Conservation (phyloP, 2,329 filamentous ascomycete genomes). For the Monosporascus ibericus region DNA sequence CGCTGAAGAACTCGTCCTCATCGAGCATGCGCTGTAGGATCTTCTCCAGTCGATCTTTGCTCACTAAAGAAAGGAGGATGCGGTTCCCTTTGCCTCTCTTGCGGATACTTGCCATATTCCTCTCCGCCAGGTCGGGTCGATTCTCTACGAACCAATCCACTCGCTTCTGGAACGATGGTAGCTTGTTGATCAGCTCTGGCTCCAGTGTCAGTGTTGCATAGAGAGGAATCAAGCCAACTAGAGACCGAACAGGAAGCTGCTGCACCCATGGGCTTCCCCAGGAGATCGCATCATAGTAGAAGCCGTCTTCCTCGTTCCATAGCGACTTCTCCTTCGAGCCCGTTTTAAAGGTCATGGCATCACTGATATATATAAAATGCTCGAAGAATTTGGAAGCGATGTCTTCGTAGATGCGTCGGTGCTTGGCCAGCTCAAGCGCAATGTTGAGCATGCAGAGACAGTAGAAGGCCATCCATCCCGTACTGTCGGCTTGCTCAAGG, state of each 20-base stretch:
- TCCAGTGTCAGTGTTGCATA: slow-evolving; percentile 90
- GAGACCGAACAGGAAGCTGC: slow-evolving; percentile 83
- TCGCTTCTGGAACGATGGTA: slow-evolving; percentile 88
- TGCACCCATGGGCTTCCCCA: slow-evolving; percentile 92
- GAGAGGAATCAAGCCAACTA: slow-evolving; percentile 89
- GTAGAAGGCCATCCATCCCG: slow-evolving; percentile 99
- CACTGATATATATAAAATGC: slow-evolving; percentile 95
- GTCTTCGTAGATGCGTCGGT: slow-evolving; percentile 91
- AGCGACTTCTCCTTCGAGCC: slow-evolving; percentile 73
- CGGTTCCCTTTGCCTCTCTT: slow-evolving; percentile 87
- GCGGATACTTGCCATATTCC: slow-evolving; percentile 90
- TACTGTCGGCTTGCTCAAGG: slow-evolving; percentile 93
- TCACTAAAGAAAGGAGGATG: slow-evolving; percentile 82
- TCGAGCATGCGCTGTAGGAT: slow-evolving; percentile 90
- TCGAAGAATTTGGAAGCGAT: slow-evolving; percentile 98
- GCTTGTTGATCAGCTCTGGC: slow-evolving; percentile 84
- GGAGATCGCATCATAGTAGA: slow-evolving; percentile 97
- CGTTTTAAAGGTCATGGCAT: slow-evolving; percentile 85
- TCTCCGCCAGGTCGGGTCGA: slow-evolving; percentile 76
- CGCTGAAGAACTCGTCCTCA: slow-evolving; percentile 85
- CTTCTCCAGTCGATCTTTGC: slow-evolving; percentile 83
- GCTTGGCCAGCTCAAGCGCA: slow-evolving; percentile 87
- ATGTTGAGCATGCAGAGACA: slow-evolving; percentile 97
- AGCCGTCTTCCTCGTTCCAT: slow-evolving; percentile 95
- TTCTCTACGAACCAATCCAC: slow-evolving; percentile 93